Base-by-base conservation (phyloP, 441 rosid genomes). In the Gossypium schwendimanii region DNA sequence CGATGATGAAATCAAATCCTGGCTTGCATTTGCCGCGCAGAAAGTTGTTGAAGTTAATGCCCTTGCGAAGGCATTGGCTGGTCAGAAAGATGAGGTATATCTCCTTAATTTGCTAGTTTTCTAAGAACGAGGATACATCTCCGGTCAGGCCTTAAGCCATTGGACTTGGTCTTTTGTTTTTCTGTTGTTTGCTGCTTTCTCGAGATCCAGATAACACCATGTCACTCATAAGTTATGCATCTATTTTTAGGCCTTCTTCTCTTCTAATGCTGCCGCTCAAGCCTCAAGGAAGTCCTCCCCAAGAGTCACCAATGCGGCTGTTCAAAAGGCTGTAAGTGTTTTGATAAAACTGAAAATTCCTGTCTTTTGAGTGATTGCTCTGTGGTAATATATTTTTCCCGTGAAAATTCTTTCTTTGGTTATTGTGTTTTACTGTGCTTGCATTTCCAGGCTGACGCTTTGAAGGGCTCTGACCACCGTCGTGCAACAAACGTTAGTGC, bases 21-120 rank as follows among this genome's bases (percentile, higher is more conserved):
- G 99, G 98, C 81, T 94, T 57, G 99, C 99, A 58, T 94, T 94
- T 79, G 99, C 99, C 62, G 99, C 99, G 69, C 99, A 94, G 74
- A 94, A 94, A 84, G 83, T 94, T 70, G 87, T 89, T 81, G 99
- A 94, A 87, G 98, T 92, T 36, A 87, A 92, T 80, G 94, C 93
- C 15, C 78, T 94, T 84, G 96, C 98, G 77, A 87, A 89, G 87
- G 92, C 97, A 53, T 83, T 94, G 82, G 91, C 88, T 23, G 94
- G 99, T 55, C 82, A 87, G 62, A 89, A 86, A 59, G 91, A 92
- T 81, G 90, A 92, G 96, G 98, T 92, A 85, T 63, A 53, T 54
- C 8, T 20, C 66, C 54, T 24, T 57, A 41, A 45, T 55, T 54
- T 31, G 62, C 44, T 28, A 28, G 72, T 52, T 53, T 52, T 20